Evolutionary conservation across 352 stramenopile genomes (phyloP), one percentile per base, ranked within the genome.

Genomic region (Pelagophyceae sp.): DNA sequence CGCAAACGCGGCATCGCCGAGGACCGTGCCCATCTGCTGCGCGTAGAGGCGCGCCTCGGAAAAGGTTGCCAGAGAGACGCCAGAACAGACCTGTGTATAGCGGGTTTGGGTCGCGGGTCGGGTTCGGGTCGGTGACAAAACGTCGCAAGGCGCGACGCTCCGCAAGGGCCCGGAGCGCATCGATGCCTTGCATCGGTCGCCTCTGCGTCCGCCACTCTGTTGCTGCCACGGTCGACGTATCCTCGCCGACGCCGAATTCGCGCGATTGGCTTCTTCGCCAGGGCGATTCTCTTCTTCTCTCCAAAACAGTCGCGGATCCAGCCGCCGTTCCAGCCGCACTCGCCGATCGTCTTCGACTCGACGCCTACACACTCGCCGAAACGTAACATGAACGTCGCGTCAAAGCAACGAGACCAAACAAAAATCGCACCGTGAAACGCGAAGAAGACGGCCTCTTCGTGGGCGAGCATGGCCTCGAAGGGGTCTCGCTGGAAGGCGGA

Each of bases 321-420:
- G 29, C 79, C 79, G 40, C 74, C 75, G 75, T 81, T 83, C 79
- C 79, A 83, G 37, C 79, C 79, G 75, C 79, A 80, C 32, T 83
- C 19, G 58, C 60, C 40, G 31, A 83, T 78, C 17, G 71, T 77
- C 29, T 71, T 63, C 1, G 51, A 75, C 75, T 83, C 79, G 20
- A 83, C 79, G 31, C 79, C 79, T n/a, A n/a, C n/a, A n/a, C n/a
- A n/a, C n/a, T n/a, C n/a, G n/a, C n/a, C n/a, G n/a, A n/a, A n/a
- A n/a, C n/a, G n/a, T n/a, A n/a, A n/a, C n/a, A n/a, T n/a, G n/a
- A n/a, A n/a, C n/a, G n/a, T n/a, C n/a, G n/a, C n/a, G n/a, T n/a
- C n/a, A n/a, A n/a, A n/a, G n/a, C n/a, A n/a, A n/a, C n/a, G n/a
- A n/a, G n/a, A n/a, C n/a, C n/a, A n/a, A n/a, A n/a, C n/a, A n/a